phyloP scores from a whole-genome alignment of 495 filamentous ascomycete genomes.

The Amniculicola lignicola region DNA sequence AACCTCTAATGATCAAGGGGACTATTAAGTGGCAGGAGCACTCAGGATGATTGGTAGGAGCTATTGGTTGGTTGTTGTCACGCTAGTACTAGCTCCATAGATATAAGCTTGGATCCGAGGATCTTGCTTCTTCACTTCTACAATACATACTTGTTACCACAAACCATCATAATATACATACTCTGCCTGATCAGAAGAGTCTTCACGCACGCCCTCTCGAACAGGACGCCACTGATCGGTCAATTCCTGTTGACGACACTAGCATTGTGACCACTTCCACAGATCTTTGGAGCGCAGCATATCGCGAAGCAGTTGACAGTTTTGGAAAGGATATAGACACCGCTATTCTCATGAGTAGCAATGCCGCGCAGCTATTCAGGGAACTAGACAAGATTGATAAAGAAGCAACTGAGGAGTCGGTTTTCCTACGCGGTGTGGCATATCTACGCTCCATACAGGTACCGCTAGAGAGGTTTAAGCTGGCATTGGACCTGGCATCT shows the following conservation, averaged over 20 bases:
- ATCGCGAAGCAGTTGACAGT: conserved; percentile 13
- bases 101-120: no score
- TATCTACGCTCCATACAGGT: conserved; percentile 13
- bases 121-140: no score
- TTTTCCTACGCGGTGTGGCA: conserved; percentile 13
- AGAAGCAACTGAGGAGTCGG: conserved; percentile 1
- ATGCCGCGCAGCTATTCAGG: conserved; percentile 9
- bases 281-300: conserved; percentile 16
- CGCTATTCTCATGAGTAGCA: conserved; percentile 6
- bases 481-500: conserved; percentile 7
- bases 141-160: no score
- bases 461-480: conserved; percentile 14
- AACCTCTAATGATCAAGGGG: no score
- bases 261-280: not conserved
- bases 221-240: conserved; percentile 1
- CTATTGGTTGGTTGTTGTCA: no score
- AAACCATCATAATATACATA: not conserved
- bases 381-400: conserved; percentile 7
- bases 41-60: no score
- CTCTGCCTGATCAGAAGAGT: not conserved
- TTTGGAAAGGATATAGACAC: conserved; percentile 12
- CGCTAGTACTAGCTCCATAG: no score
- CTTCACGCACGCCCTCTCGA: no score
- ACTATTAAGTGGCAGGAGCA: no score
- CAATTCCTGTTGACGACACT: not conserved